phyloP scores from a whole-genome alignment of 768 basidiomycete species.

The Tricholoma matsutake region DNA sequence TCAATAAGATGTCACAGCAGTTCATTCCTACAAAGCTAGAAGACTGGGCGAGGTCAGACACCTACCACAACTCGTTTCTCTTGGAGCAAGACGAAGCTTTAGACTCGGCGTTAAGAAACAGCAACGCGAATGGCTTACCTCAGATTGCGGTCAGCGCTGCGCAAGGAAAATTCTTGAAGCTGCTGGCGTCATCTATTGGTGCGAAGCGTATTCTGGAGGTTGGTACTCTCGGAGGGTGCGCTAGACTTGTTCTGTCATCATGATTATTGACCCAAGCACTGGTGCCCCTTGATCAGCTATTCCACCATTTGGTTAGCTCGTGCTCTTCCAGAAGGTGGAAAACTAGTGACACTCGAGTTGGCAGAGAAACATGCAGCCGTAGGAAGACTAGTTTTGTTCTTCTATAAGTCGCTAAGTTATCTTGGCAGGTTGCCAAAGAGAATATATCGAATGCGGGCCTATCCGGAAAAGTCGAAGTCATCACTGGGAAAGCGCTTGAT shows the following conservation, averaged over 20 bases:
- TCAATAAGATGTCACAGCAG: conserved; percentile 4
- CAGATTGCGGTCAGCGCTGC: conserved; percentile 49
- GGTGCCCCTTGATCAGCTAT: conserved; percentile 25
- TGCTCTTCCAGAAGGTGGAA: conserved; percentile 48
- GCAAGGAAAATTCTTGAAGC: conserved; percentile 56
- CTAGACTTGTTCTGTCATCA: not conserved
- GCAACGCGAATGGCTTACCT: conserved; percentile 43
- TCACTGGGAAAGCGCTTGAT: conserved; percentile 51
- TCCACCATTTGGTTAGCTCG: conserved; percentile 44
- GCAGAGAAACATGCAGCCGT: conserved; percentile 45
- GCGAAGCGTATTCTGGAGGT: conserved; percentile 63
- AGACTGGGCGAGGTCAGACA: conserved; percentile 51
- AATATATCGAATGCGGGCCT: conserved; percentile 57
- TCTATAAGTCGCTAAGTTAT: not conserved
- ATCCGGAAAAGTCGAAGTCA: conserved; percentile 42
- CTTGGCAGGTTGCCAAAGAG: conserved; percentile 49
- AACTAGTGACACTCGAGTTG: conserved; percentile 48
- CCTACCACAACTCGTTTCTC: conserved; percentile 56
- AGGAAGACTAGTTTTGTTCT: not conserved
- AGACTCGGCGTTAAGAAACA: conserved; percentile 39
- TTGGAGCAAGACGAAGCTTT: conserved; percentile 40
- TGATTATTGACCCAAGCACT: not conserved
- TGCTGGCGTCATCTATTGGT: conserved; percentile 46
- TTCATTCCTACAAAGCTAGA: conserved; percentile 18
- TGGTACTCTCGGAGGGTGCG: conserved; percentile 64